Percentiles rank a stretch among this genome's conserved stretches.
phyloP scores from a whole-genome alignment of 1,139 yeast species.

The Yamadazyma diddensiae region DNA sequence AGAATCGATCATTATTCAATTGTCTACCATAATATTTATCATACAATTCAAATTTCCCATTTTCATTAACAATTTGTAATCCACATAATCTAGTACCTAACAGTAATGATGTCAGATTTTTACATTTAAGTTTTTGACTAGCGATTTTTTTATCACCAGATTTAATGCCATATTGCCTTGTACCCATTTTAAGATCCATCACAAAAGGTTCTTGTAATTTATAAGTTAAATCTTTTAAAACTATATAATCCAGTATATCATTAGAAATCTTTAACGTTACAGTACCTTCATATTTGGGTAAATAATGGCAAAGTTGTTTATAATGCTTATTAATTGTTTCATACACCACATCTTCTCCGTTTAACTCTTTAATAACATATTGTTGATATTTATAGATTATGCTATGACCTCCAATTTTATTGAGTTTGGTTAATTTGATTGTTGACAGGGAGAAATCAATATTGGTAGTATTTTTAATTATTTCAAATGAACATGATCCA shows the following conservation, averaged over 20 bases:
- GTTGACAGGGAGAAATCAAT: constrained; percentile 2
- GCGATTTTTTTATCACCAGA: constrained; percentile 69
- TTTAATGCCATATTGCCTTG: constrained; percentile 96
- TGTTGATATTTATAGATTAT: constrained; percentile 91
- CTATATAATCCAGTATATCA: constrained; percentile 62
- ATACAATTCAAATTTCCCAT: constrained; percentile 52
- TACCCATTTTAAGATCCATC: constrained; percentile 95
- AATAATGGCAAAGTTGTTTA: constrained; percentile 71
- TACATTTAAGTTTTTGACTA: constrained; percentile 82
- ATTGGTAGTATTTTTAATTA: constrained; percentile 1
- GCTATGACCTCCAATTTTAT: constrained; percentile 97
- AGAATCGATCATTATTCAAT: constrained; percentile 77
- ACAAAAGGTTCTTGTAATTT: constrained; percentile 87
- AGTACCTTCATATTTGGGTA: constrained; percentile 87
- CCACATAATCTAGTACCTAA: constrained; percentile 96
- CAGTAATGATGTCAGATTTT: constrained; percentile 71
- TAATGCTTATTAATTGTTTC: constrained; percentile 74
- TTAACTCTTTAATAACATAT: constrained; percentile 94
- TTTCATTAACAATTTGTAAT: constrained; percentile 75
- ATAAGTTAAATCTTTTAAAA: constrained; percentile 85
- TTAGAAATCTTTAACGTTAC: constrained; percentile 7
- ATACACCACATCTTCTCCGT: constrained; percentile 88
- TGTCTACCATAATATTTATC: constrained; percentile 93
- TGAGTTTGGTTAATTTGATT: constrained; percentile 52
- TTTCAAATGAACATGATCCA: constrained; percentile 1